These are phyloP conservation scores for Candida silvicultrix DNA, from an alignment of 805 yeast genomes.

Conservation along the genomic window DNA sequence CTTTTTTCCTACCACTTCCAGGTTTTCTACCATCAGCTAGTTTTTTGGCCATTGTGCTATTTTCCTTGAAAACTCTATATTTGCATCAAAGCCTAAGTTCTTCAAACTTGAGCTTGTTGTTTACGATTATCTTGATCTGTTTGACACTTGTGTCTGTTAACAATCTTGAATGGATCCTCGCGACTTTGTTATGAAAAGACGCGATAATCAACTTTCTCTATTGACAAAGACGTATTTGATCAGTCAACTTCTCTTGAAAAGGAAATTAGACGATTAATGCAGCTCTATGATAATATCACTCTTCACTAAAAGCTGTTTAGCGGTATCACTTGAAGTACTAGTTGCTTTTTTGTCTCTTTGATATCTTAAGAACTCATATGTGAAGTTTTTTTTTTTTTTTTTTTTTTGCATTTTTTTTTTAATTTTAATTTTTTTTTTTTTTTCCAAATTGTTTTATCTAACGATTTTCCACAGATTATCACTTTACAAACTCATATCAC, in stretches of 20 bases:
- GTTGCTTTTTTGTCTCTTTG: no score
- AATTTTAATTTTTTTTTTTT: no score
- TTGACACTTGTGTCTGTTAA: neutral
- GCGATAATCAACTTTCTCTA: neutral
- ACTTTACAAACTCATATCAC: no score
- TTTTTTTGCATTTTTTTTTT: neutral
- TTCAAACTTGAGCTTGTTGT: no score
- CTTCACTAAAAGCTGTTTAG: no score
- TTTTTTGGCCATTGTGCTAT: conserved; percentile 19
- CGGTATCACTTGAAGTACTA: no score
- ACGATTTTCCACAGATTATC: neutral
- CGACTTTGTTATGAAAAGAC: neutral
- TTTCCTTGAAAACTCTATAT: neutral
- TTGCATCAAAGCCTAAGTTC: no score
- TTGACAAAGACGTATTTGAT: neutral
- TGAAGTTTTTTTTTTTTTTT: neutral
- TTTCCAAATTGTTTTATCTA: neutral
- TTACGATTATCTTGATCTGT: no score
- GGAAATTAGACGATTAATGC: no score
- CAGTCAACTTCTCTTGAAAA: neutral
- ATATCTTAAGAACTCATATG: neutral
- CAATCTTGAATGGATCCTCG: neutral
- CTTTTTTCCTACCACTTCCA: conserved; percentile 24
- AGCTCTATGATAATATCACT: no score
- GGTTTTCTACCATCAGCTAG: conserved; percentile 23